Conservation (phyloP, 2,329 filamentous ascomycete species). For the Polychaeton citri region DNA sequence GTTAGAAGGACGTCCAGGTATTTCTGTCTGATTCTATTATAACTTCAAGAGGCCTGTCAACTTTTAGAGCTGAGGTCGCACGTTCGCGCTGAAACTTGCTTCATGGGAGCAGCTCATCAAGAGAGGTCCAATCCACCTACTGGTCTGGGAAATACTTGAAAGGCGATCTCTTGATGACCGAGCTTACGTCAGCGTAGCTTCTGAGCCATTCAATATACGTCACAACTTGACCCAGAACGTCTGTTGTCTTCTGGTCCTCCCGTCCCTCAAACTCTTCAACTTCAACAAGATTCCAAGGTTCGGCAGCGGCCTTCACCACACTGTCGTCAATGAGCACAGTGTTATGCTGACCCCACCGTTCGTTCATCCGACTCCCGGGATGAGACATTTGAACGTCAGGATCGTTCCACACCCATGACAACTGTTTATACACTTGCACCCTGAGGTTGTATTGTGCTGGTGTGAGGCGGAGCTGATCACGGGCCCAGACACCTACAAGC, state of each 20-base stretch:
- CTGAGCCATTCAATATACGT: conserved; percentile 39
- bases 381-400: conserved; percentile 29
- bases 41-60: too few relatives aligned
- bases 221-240: conserved; percentile 37
- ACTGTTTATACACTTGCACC: conserved; percentile 81
- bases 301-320: conserved; percentile 60
- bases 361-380: conserved; percentile 24
- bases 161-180: conserved; percentile 10
- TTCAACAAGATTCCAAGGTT: conserved; percentile 71
- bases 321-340: conserved; percentile 87
- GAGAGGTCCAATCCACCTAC: neutral
- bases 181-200: conserved; percentile 40
- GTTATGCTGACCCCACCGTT: conserved; percentile 64
- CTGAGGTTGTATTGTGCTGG: conserved; percentile 50
- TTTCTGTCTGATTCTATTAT: too few relatives aligned
- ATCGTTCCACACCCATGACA: conserved; percentile 57
- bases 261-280: conserved; percentile 59
- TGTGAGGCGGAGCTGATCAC: conserved; percentile 61
- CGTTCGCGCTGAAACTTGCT: too few relatives aligned
- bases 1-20: too few relatives aligned
- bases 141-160: neutral
- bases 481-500: conserved; percentile 62
- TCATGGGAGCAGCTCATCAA: too few relatives aligned
- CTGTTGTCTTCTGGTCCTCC: conserved; percentile 21
- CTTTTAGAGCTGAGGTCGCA: too few relatives aligned